phyloP scores from a whole-genome alignment of 345 rosid genomes.

The Tarenaya hassleriana region DNA sequence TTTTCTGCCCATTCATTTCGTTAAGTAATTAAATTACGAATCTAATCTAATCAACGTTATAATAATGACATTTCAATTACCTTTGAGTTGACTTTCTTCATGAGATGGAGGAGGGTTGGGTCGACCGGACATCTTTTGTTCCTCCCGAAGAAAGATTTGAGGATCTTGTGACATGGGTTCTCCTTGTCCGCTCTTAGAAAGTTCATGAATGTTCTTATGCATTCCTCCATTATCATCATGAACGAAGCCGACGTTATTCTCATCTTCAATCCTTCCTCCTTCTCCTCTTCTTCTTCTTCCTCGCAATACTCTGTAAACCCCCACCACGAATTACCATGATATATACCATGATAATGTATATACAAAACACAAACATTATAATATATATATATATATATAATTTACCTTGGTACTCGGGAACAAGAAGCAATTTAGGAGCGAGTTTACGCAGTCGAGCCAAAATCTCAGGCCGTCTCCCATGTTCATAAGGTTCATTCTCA shows the following conservation, averaged over 20 bases:
- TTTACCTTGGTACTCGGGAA: slow-evolving; percentile 92
- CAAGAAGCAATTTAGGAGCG: slow-evolving; percentile 87
- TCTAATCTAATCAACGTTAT: too few relatives aligned
- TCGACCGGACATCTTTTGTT: slow-evolving; percentile 59
- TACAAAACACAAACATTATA: too few relatives aligned
- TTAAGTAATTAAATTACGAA: too few relatives aligned
- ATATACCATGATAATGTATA: too few relatives aligned
- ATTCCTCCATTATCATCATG: slow-evolving; percentile 86
- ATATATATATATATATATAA: too few relatives aligned
- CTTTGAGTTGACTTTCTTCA: slow-evolving; percentile 80
- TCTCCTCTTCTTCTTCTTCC: slow-evolving; percentile 55
- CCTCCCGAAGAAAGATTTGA: slow-evolving; percentile 66
- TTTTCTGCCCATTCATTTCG: slow-evolving; percentile 50
- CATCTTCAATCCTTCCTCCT: slow-evolving; percentile 54
- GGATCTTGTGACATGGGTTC: slow-evolving; percentile 54
- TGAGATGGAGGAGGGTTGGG: slow-evolving; percentile 69
- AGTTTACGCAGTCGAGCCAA: slow-evolving; percentile 89
- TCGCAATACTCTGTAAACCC: slow-evolving; percentile 28
- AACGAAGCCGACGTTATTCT: slow-evolving; percentile 77
- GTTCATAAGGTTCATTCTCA: slow-evolving; percentile 95
- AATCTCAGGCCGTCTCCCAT: slow-evolving; percentile 86
- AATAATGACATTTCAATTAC: too few relatives aligned
- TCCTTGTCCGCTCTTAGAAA: slow-evolving; percentile 88
- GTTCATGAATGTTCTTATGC: slow-evolving; percentile 85
- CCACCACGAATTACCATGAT: neutral